Conservation (phyloP, 78 protist genomes). For the Dictyostelium intermedium region DNA sequence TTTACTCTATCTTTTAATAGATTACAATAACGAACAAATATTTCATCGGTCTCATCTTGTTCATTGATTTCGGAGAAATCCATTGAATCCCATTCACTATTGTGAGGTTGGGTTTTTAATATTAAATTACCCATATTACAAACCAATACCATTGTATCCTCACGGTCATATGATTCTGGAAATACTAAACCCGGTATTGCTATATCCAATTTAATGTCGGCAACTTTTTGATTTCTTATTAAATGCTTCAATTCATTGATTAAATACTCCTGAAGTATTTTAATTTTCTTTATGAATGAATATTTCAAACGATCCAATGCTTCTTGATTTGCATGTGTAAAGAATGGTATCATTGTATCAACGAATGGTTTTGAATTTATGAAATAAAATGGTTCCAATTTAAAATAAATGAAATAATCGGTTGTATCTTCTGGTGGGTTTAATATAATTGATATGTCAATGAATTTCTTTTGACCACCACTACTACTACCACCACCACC, state of each 20-base stretch:
- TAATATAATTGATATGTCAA: neutral
- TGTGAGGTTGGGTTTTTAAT: conserved; percentile 56
- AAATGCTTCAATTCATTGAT: conserved; percentile 30
- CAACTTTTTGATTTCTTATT: conserved; percentile 64
- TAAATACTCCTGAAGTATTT: conserved; percentile 17
- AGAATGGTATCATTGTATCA: conserved; percentile 69
- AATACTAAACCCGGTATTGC: conserved; percentile 26
- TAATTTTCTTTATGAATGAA: conserved; percentile 35
- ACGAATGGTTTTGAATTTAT: conserved; percentile 55
- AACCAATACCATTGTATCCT: conserved; percentile 23
- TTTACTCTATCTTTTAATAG: conserved; percentile 3
- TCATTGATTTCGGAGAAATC: conserved; percentile 25
- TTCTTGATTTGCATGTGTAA: conserved; percentile 71
- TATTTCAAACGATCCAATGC: conserved; percentile 68
- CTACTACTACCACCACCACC: neutral
- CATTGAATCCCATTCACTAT: conserved; percentile 26
- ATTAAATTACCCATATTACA: conserved; percentile 1
- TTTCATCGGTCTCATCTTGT: conserved; percentile 33
- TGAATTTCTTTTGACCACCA: neutral
- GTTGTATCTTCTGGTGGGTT: conserved; percentile 30
- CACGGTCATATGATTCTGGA: conserved; percentile 55
- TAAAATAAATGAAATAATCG: conserved; percentile 11
- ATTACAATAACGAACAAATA: neutral
- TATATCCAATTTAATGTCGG: conserved; percentile 51
- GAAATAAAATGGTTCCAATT: conserved; percentile 47